Evolutionary conservation across 2,329 filamentous ascomycete species (phyloP), one percentile per base, ranked within the genome.

Genomic region (Ophiognomonia clavigignenti-juglandacearum): DNA sequence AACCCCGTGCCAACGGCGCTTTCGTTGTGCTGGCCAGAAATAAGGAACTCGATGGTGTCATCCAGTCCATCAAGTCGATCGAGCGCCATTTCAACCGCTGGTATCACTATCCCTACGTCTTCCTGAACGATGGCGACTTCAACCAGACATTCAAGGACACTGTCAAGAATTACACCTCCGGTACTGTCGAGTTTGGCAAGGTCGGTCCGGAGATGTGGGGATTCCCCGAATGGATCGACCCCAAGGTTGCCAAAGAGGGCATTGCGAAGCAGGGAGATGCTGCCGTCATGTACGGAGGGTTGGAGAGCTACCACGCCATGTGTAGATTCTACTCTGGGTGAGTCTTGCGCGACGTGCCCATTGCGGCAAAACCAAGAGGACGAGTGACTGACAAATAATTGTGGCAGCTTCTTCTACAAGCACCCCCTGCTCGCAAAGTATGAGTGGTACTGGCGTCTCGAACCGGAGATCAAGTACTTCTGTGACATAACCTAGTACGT

Each of bases 391-490:
- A 56, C 56, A 53, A 59, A 59, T 35, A 22, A 20, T n/a, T 14
- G 26, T 19, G 8, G 5, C 53, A 80, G 89, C 36, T 93, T 95
- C 70, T 98, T 98, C 71, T 98, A 93, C 75, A 96, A 96, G 67
- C 93, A 98, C 64, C 86, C 91, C 54, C 80, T 97, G 27, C 79
- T 98, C 38, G 80, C 87, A 63, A 97, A 97, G 69, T 98, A 97
- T 70, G 90, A 97, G 64, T 98, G 93, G 93, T 98, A 98, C 74
- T 98, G 93, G 93, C 89, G 93, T 54, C 75, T 98, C 59, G 93
- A 98, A 76, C 93, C 93, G 55, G 93, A 98, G 70, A 97, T 98
- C 80, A 96, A 92, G 72, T 98, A 97, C 73, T 98, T 98, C 73
- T 98, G 93, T 69, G 93, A 98, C 64, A 97, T 98, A 57, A 98